Evolutionary conservation across 495 filamentous ascomycete species (phyloP), one percentile per base, ranked within the genome.

Genomic region (Platismatia glauca): DNA sequence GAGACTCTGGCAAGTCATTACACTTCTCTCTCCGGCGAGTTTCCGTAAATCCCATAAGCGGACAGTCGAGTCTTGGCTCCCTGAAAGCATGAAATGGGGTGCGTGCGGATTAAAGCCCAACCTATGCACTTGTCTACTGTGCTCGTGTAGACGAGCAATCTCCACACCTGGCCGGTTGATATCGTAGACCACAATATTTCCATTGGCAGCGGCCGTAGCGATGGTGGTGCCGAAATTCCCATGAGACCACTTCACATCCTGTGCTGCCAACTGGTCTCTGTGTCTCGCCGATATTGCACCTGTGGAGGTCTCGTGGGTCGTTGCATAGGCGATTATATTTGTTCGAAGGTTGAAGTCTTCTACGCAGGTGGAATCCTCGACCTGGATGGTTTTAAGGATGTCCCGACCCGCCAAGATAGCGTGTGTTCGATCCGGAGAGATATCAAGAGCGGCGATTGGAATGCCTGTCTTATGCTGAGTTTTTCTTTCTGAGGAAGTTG

Each of bases 51-150:
- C 87, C 87, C 87, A 90, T 69, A 89, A 82, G 58, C 90, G 88
- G 55, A 96, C 89, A 18, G 88, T 89, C 59, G 88, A 88, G 78
- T 97, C 94, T 75, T 96, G 91, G 71, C 92, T 92, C 31, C 89
- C 94, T 6, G 91, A 95, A 31, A 97, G 79, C 41, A 97, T 73
- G 78, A 85, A 83, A 62, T 83, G 84, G 58, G 86, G 85, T 64
- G 82, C 78, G 70, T 89, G 86, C 3, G 94, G 92, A 70, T 92
- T 96, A 74, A 97, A 89, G 48, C 90, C 91, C 43, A 98, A 78
- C 65, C 85, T 85, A 74, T 98, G 93, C 61, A 98, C 87, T 78
- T 96, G 93, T 59, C 95, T 88, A 61, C 81, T 83, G 73, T 97
- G 95, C 71, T 96, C 93, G 67, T 89, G 87, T 64, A 90, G 77